phyloP scores from a whole-genome alignment of 75 land plant genomes.

The Picea sitchensis region DNA sequence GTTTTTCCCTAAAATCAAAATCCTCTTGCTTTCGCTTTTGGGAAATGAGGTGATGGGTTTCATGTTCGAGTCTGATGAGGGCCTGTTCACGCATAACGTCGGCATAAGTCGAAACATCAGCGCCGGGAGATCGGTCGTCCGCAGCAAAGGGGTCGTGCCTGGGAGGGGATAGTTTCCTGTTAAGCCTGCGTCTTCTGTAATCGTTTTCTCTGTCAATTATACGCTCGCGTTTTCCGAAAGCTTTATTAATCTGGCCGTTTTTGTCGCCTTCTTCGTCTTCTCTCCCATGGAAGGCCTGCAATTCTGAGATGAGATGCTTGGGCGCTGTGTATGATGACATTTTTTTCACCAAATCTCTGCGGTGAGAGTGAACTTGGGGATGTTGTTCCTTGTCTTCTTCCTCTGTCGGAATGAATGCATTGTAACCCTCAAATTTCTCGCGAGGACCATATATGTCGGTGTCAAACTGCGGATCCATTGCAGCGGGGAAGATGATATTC shows the following conservation, averaged over 20 bases:
- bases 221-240: slow-evolving; percentile 5
- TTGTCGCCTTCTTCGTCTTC: neutral
- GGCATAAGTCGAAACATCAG: neutral
- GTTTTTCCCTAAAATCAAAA: neutral
- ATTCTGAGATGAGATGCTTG: slow-evolving; percentile 1
- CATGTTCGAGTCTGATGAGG: neutral
- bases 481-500: too few relatives aligned
- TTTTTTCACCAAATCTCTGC: neutral
- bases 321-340: slow-evolving; percentile 15
- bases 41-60: neutral
- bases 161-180: slow-evolving; percentile 7
- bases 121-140: neutral
- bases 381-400: neutral
- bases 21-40: slow-evolving; percentile 10
- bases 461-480: neutral
- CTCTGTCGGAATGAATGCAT: neutral
- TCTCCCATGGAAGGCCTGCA: neutral
- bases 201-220: slow-evolving; percentile 10
- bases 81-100: slow-evolving; percentile 6
- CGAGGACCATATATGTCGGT: neutral
- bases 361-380: neutral
- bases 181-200: slow-evolving; percentile 8
- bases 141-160: slow-evolving; percentile 13
- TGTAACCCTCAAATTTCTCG: slow-evolving; percentile 1
- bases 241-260: too few relatives aligned